phyloP scores from a whole-genome alignment of 768 basidiomycete species.

The Austroboletus eburneus region DNA sequence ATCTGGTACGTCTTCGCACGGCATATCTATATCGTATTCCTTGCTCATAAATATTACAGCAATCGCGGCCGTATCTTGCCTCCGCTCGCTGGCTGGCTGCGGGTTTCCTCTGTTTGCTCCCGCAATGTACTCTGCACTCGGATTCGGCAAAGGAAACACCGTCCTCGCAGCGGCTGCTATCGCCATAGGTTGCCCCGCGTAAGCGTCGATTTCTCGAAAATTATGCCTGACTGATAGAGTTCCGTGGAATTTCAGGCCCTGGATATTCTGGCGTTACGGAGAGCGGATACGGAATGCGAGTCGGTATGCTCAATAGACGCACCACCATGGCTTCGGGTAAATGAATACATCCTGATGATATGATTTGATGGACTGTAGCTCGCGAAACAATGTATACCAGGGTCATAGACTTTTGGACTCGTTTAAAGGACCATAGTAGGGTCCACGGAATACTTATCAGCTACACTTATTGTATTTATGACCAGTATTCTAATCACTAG shows the following conservation, averaged over 20 bases:
- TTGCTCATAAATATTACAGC: no score
- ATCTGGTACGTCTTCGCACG: slow-evolving; percentile 42
- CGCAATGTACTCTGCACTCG: slow-evolving; percentile 59
- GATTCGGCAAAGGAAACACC: slow-evolving; percentile 67
- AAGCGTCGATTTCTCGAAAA: neutral
- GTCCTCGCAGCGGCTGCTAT: slow-evolving; percentile 58
- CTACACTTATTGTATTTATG: no score
- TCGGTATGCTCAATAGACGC: slow-evolving; percentile 34
- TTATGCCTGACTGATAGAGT: slow-evolving; percentile 19
- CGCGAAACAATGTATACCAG: no score
- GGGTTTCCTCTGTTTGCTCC: slow-evolving; percentile 78
- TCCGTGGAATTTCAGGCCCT: slow-evolving; percentile 36
- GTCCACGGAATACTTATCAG: no score
- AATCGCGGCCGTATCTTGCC: slow-evolving; percentile 57
- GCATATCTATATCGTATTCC: neutral
- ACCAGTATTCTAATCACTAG: no score
- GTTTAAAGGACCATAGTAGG: no score
- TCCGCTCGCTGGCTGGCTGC: slow-evolving; percentile 67
- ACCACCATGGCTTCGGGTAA: no score
- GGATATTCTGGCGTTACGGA: slow-evolving; percentile 43
- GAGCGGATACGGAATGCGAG: slow-evolving; percentile 50
- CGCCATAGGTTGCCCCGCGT: slow-evolving; percentile 55
- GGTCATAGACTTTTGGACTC: no score
- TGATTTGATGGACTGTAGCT: no score
- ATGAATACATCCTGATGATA: no score